Base-by-base conservation (phyloP, 2,329 filamentous ascomycete species). In the Elsinoe australis region DNA sequence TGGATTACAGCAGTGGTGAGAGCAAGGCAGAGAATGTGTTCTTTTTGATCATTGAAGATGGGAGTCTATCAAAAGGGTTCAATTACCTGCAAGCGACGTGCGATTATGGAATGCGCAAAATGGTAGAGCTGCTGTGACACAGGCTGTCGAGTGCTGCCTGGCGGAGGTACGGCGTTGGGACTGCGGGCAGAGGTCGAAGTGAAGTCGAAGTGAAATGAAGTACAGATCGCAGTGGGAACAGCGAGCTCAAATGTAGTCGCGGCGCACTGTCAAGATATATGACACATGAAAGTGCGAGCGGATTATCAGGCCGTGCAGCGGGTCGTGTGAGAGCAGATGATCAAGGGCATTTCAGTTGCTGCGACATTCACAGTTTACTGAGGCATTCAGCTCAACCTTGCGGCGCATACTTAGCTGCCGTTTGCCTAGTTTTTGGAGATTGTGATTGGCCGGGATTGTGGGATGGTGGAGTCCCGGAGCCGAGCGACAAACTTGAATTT, bases 351-450 rank as follows among this genome's bases (percentile, higher is more conserved):
- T 32, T 17, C 21, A 41, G 36, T 41, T 22, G 36, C 8, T 15
- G 17, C 22, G 36, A 41, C 21, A 14, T 41, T 24, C 9, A 24
- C 26, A 41, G 28, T 9, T 12, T 29, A 32, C 39, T 44, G 39
- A 44, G 39, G 39, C 39, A 32, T 44, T 44, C 39, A 44, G 39
- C 39, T 44, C 39, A 26, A n/a, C n/a, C n/a, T 22, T 39, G 18
- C 19, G 35, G 19, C 19, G 14, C 15, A 19, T 41, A 14, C 15
- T 41, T 41, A 41, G 36, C 36, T 21, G 24, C 8, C 39, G 29
- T 32, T 29, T 32, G 39, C 39, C 39, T 44, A 18, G 31, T 15
- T 31, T 44, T 29, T 7, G 26, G 12, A 12, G 7, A 7, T 12
- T 29, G 26, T 29, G 26, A 29, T 29, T 29, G 7, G 26, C 26